Evolutionary conservation across 176 grass and related monocot species (phyloP), one percentile per base, ranked within the genome.

Genomic region (Puccinellia tenuiflora): DNA sequence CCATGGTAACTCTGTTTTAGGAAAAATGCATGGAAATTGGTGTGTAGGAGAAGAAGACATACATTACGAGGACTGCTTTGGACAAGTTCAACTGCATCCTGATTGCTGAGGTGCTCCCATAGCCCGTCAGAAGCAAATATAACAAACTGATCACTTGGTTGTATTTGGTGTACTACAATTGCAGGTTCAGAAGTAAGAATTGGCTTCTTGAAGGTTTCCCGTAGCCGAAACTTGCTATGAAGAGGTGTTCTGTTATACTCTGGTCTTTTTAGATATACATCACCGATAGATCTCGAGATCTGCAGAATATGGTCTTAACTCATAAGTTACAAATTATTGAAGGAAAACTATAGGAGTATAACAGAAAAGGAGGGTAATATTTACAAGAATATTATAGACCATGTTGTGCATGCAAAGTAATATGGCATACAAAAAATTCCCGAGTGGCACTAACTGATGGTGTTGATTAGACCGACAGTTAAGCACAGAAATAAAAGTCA

Each of bases 51-150:
- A 79, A 90, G 67, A 92, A 82, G 18, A 74, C 90, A 76, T 97
- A 94, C 95, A 70, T 86, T 94, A 55, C 75, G 68, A 75, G 90
- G 86, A 78, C 84, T 85, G 67, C 61, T 90, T 81, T 91, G 90
- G 81, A 94, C 95, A 87, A 97, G 86, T 40, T 92, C 68, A 53
- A 94, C 95, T 63, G 95, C 95, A 77, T 97, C 92, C 86, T 97
- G 88, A 81, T 94, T 94, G 84, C 83, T 91, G 70, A 97, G 78
- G 68, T 97, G 95, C 81, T 94, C 95, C 95, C 95, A 97, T 29
- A 97, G 78, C 33, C 94, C 94, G 52, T 97, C 94, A 18, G 94
- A 94, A 38, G 94, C 94, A 79, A 97, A 97, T 94, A 97, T 97
- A 87, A 92, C 83, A 85, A 97, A 97, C 25, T 87, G 90, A 81